Percentiles rank a stretch among this genome's conserved stretches.
Evolutionary conservation across 2,329 filamentous ascomycete genomes (phyloP).

Genomic region (Madurella fahalii): DNA sequence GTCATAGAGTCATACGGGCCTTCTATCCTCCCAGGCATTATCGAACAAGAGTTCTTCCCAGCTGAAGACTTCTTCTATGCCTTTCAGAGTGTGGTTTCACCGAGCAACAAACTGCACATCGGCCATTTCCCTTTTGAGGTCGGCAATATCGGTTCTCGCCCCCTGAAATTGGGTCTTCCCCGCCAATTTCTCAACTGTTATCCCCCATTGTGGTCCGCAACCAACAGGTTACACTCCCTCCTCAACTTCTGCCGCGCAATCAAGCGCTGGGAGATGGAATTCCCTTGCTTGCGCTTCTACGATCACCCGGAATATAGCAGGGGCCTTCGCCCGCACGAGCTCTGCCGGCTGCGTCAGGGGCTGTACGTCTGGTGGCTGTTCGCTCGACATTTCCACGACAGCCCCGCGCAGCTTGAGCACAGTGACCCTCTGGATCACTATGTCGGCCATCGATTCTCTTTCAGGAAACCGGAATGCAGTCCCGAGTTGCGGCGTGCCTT

Average conservation of each 20-base stretch:
- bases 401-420: slow-evolving; percentile 18
- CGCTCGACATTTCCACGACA: slow-evolving; percentile 48
- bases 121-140: too few species aligned
- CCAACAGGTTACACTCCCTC: slow-evolving; percentile 18
- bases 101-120: neutral
- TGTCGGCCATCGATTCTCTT: neutral
- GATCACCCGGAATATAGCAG: slow-evolving; percentile 41
- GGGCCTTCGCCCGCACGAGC: slow-evolving; percentile 40
- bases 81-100: slow-evolving; percentile 23
- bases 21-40: slow-evolving; percentile 40
- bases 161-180: neutral
- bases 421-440: neutral
- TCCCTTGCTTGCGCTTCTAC: slow-evolving; percentile 38
- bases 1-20: slow-evolving; percentile 41
- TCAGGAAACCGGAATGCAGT: slow-evolving; percentile 26
- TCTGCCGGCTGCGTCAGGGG: slow-evolving; percentile 45
- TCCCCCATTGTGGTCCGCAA: neutral
- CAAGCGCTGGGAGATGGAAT: slow-evolving; percentile 38
- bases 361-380: slow-evolving; percentile 55
- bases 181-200: neutral
- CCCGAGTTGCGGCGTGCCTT: slow-evolving; percentile 39
- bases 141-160: neutral
- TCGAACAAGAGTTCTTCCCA: slow-evolving; percentile 41
- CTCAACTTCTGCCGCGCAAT: slow-evolving; percentile 33
- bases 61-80: slow-evolving; percentile 45